Evolutionary conservation across 768 basidiomycete species (phyloP), one percentile per base, ranked within the genome.

Genomic region (Naematelia encephala): DNA sequence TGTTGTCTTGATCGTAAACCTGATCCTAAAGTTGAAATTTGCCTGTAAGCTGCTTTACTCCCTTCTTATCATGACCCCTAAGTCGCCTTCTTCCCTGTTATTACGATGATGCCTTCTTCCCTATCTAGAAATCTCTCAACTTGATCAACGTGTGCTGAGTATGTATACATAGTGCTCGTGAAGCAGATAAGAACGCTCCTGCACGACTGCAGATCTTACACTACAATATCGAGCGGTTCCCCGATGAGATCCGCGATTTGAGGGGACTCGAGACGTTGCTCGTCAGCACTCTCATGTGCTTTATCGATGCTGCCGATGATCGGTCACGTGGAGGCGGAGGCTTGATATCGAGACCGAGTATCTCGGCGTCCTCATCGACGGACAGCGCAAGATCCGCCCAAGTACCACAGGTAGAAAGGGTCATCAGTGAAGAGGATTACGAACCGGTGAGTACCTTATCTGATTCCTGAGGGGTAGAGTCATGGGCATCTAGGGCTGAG

Each of bases 221-320:
- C 47, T 75, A 75, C 58, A 75, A 75, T 42, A 64, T 77, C 45
- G 73, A 75, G 3, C 53, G 76, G 45, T 77, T 77, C 46, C 66
- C 69, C 2, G 43, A 63, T 30, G 74, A 75, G 43, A 74, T 77
- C 52, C 63, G 65, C 51, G 76, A 77, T 63, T 25, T 67, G 5
- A 61, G 74, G 25, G 76, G 75, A 42, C 49, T 73, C 28, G 67
- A 71, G 56, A 66, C 63, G 23, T 51, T 68, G 14, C 54, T 74
- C 3, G 66, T 68, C 8, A 57, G 3, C 30, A 51, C 23, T 39
- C 26, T 47, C 19, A 64, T 75, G 51, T 70, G 68, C 23, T 63
- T 77, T 21, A 48, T 74, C 22, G 75, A 77, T 59, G 66, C 71
- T 0, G 56, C 60, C 2, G 66, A 73, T 23, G 67, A 72, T 4